A percentile compares a stretch with the other conserved stretches of the same genome.
Evolutionary conservation across 352 stramenopile genomes (phyloP).

Genomic region (Halophytophthora batemanensis): DNA sequence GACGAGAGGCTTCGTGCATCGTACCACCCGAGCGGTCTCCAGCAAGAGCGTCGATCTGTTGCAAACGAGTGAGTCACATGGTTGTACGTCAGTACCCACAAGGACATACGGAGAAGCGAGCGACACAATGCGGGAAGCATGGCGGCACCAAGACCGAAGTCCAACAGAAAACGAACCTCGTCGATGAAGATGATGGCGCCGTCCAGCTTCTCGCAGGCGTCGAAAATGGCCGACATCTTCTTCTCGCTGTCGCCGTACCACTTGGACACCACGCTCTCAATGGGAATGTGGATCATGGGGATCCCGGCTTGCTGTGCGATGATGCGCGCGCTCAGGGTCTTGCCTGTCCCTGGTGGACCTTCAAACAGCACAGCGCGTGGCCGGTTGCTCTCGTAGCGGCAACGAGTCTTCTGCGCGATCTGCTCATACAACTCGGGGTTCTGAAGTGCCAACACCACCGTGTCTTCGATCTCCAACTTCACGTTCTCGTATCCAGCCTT

Average conservation of each 20-base stretch:
- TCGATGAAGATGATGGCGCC: conserved; percentile 95
- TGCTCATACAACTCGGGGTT: conserved; percentile 90
- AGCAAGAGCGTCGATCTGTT: conserved; percentile 87
- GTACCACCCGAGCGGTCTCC: conserved; percentile 81
- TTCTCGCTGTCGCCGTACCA: conserved; percentile 96
- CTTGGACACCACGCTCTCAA: conserved; percentile 93
- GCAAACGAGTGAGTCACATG: background rate
- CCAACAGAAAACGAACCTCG: conserved; percentile 46
- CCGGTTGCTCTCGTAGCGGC: conserved; percentile 87
- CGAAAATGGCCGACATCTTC: conserved; percentile 93
- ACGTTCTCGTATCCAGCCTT: conserved; percentile 89
- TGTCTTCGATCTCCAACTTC: conserved; percentile 92
- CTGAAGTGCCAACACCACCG: conserved; percentile 88
- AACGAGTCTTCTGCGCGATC: conserved; percentile 88
- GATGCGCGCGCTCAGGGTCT: conserved; percentile 93
- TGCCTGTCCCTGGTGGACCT: conserved; percentile 92
- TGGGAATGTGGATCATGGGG: conserved; percentile 92
- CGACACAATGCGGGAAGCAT: conserved; percentile 3
- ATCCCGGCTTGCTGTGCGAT: conserved; percentile 91
- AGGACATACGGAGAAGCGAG: background rate
- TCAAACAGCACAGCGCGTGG: conserved; percentile 91
- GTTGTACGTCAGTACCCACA: background rate
- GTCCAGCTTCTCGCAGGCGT: conserved; percentile 90
- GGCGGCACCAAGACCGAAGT: background rate
- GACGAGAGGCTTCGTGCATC: conserved; percentile 92